Evolutionary conservation across 1,284 basidiomycete genomes (phyloP).

Genomic region (Cryptococcus sp.): DNA sequence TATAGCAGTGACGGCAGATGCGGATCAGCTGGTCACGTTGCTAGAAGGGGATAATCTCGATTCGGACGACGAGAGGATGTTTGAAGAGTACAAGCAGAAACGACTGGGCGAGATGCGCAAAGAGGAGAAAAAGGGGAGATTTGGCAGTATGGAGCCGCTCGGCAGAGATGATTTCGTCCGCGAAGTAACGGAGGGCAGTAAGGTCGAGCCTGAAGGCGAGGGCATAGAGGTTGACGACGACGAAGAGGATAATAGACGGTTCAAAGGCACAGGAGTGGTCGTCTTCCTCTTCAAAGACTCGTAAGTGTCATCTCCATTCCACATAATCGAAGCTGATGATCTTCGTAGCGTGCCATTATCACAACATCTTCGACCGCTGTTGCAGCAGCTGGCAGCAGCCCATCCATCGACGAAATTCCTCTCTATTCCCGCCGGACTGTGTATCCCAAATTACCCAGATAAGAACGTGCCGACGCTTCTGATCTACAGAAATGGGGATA

Average conservation of each 20-base stretch:
- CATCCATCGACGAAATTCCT: slow-evolving; percentile 95
- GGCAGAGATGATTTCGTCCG: slow-evolving; percentile 89
- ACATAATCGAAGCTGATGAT: not conserved
- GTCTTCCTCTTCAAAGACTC: slow-evolving; percentile 60
- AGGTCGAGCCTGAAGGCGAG: slow-evolving; percentile 62
- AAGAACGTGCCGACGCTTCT: slow-evolving; percentile 87
- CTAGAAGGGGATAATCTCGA: slow-evolving; percentile 70
- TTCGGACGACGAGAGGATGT: slow-evolving; percentile 75
- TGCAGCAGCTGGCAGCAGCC: slow-evolving; percentile 72
- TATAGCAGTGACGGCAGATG: slow-evolving; percentile 58
- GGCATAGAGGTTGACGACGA: slow-evolving; percentile 52
- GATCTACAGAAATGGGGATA: slow-evolving; percentile 87
- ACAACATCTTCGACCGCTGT: slow-evolving; percentile 70
- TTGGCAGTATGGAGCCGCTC: slow-evolving; percentile 86
- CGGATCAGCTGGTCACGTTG: slow-evolving; percentile 64
- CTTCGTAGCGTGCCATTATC: slow-evolving; percentile 70
- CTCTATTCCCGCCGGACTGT: slow-evolving; percentile 91
- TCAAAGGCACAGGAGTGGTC: slow-evolving; percentile 59
- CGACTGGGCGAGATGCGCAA: slow-evolving; percentile 67
- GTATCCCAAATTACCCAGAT: slow-evolving; percentile 94
- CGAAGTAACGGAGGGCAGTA: slow-evolving; percentile 92
- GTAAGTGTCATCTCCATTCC: slow-evolving; percentile 41
- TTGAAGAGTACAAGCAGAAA: slow-evolving; percentile 68
- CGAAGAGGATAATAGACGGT: slow-evolving; percentile 44
- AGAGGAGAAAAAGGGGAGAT: slow-evolving; percentile 67